Evolutionary conservation across 768 basidiomycete genomes (phyloP).

Genomic region (Mycena belliarum): DNA sequence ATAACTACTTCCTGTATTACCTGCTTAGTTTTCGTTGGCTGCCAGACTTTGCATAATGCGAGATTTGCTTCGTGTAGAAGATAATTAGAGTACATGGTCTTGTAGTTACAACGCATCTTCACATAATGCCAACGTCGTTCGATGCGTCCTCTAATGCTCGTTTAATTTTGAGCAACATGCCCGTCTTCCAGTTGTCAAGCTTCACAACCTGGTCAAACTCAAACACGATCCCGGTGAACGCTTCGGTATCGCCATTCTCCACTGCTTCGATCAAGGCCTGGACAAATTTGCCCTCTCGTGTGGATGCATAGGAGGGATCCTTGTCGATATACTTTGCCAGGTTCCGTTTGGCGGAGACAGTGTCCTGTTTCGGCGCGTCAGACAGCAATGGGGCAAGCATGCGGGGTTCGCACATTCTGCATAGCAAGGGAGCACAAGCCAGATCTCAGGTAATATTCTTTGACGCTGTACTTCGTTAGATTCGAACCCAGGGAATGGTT

Average conservation of each 20-base stretch:
- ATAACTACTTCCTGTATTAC: no score
- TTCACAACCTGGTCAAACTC: slow-evolving; percentile 92
- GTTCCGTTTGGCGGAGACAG: slow-evolving; percentile 80
- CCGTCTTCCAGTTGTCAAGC: slow-evolving; percentile 96
- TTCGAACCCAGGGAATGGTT: slow-evolving; percentile 75
- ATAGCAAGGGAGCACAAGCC: slow-evolving; percentile 87
- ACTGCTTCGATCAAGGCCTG: slow-evolving; percentile 74
- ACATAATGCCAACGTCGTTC: slow-evolving; percentile 42
- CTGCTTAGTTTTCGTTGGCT: no score
- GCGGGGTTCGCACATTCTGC: slow-evolving; percentile 54
- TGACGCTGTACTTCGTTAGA: slow-evolving; percentile 97
- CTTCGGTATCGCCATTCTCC: slow-evolving; percentile 45
- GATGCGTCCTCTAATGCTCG: slow-evolving; percentile 53
- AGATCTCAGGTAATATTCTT: slow-evolving; percentile 93
- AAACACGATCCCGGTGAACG: slow-evolving; percentile 81
- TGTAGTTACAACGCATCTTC: slow-evolving; percentile 7
- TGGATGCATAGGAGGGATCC: slow-evolving; percentile 83
- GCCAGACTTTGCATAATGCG: no score
- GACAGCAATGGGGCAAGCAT: background rate
- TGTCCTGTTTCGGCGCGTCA: slow-evolving; percentile 58
- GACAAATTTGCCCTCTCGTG: slow-evolving; percentile 91
- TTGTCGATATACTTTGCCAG: slow-evolving; percentile 74
- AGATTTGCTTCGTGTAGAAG: no score
- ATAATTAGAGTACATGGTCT: slow-evolving; percentile 7
- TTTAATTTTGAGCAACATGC: slow-evolving; percentile 89